phyloP scores from a whole-genome alignment of 148 eudicot genomes.

The Mesembryanthemum crystallinum region DNA sequence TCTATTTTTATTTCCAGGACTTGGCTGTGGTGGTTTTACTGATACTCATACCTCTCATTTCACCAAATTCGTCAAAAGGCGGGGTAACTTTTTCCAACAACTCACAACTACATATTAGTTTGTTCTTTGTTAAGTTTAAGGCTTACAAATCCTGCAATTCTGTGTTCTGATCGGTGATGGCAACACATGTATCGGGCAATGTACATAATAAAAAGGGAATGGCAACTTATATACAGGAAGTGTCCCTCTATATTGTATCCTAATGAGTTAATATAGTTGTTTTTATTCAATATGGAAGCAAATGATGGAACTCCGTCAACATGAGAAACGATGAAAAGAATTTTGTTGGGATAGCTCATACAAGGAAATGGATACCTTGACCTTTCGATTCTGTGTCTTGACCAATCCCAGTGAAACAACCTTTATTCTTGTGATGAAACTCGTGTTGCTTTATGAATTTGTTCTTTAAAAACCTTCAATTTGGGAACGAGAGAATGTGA shows the following conservation, averaged over 20 bases:
- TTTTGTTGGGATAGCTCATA: background rate
- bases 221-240: background rate
- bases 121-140: constrained; percentile 12
- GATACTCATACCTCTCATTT: constrained; percentile 94
- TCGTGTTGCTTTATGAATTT: background rate
- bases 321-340: background rate
- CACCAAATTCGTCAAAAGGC: constrained; percentile 99
- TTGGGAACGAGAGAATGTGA: background rate
- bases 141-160: background rate
- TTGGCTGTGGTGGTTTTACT: constrained; percentile 97
- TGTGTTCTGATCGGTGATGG: constrained; percentile 2
- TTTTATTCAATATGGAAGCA: background rate
- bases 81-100: constrained; percentile 65
- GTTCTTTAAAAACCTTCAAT: background rate
- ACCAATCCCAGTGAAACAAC: background rate
- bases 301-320: background rate
- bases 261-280: background rate
- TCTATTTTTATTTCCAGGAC: constrained; percentile 56
- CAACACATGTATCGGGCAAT: background rate
- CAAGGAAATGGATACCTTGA: background rate
- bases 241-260: background rate
- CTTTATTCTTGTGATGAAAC: background rate
- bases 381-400: background rate
- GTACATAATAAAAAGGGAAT: background rate
- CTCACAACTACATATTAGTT: constrained; percentile 6